A percentile compares a stretch with the other conserved stretches of the same genome.
Conservation (phyloP, 805 yeast species). For the Cyberlindnera bimundalis region DNA sequence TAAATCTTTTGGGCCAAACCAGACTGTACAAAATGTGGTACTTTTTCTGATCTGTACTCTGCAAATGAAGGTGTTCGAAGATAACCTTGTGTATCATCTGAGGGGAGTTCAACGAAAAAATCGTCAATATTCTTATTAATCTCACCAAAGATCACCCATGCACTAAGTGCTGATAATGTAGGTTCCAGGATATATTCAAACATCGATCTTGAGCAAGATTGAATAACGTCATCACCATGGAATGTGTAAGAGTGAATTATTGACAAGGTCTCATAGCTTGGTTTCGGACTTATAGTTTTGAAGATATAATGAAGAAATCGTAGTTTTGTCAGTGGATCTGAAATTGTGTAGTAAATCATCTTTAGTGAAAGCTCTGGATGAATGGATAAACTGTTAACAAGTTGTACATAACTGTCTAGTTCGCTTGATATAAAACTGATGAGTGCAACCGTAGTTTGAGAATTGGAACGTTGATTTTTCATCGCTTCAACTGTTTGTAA, state of each 20-base stretch:
- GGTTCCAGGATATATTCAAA: slow-evolving; percentile 50
- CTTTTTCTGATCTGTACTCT: slow-evolving; percentile 27
- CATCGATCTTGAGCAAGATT: slow-evolving; percentile 39
- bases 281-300: slow-evolving; percentile 29
- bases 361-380: slow-evolving; percentile 31
- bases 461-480: slow-evolving; percentile 23
- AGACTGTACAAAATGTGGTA: slow-evolving; percentile 44
- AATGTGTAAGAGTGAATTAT: slow-evolving; percentile 45
- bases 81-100: neutral
- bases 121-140: slow-evolving; percentile 52
- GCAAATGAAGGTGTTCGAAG: neutral
- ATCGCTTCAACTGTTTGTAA: slow-evolving; percentile 27
- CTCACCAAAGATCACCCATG: slow-evolving; percentile 72
- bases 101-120: slow-evolving; percentile 39
- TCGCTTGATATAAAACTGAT: slow-evolving; percentile 42
- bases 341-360: slow-evolving; percentile 35
- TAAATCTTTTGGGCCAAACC: slow-evolving; percentile 43
- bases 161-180: slow-evolving; percentile 53
- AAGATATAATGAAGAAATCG: slow-evolving; percentile 51
- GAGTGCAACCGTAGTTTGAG: slow-evolving; percentile 59
- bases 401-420: slow-evolving; percentile 39
- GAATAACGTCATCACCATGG: slow-evolving; percentile 62
- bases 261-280: slow-evolving; percentile 54
- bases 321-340: slow-evolving; percentile 51
- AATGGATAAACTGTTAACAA: slow-evolving; percentile 43